Conservation (phyloP, 2,329 filamentous ascomycete genomes). For the Xylaria sp. region DNA sequence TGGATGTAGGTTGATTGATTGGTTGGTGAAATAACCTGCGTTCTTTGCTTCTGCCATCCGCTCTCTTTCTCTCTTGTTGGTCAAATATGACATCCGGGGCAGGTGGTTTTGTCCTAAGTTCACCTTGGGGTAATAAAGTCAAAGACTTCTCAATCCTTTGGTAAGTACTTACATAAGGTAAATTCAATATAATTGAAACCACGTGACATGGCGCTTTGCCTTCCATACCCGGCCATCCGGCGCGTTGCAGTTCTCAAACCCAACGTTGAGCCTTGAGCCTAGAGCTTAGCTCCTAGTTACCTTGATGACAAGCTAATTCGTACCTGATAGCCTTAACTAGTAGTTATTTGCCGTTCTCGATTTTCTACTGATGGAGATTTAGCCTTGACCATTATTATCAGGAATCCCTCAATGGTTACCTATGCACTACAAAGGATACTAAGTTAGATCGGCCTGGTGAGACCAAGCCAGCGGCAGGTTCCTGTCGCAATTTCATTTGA, state of each 20-base stretch:
- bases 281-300: not conserved
- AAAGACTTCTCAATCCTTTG: no score
- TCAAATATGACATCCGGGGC: not conserved
- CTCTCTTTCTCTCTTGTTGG: not conserved
- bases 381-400: not conserved
- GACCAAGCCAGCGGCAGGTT: not conserved
- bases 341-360: not conserved
- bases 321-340: not conserved
- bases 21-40: not conserved
- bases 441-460: not conserved
- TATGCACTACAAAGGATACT: not conserved
- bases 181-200: constrained; percentile 18
- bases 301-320: not conserved
- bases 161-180: no score
- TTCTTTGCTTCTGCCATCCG: not conserved
- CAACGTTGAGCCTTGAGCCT: not conserved
- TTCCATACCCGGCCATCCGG: constrained; percentile 22
- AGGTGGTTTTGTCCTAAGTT: not conserved
- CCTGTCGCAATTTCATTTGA: not conserved
- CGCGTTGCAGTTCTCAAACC: constrained; percentile 34
- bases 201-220: constrained; percentile 44
- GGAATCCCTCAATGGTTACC: not conserved
- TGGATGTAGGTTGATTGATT: not conserved
- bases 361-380: not conserved
- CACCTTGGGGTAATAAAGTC: no score